Conservation (phyloP, 2,329 filamentous ascomycete genomes). For the Fusarium proliferatum region DNA sequence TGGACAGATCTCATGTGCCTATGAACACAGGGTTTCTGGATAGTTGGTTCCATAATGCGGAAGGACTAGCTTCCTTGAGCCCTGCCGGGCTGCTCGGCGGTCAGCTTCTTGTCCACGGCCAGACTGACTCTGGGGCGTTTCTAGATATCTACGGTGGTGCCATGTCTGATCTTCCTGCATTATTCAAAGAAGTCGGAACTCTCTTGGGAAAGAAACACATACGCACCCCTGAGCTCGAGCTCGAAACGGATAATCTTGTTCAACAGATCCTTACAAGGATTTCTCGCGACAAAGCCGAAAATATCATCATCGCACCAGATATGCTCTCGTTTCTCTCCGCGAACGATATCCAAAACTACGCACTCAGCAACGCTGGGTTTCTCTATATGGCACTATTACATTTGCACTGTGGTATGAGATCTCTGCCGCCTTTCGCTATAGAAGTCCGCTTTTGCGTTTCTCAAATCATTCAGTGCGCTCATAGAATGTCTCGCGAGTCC, state of each 20-base stretch:
- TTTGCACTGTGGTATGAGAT: slow-evolving; percentile 9
- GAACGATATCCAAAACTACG: slow-evolving; percentile 24
- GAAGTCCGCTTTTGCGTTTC: slow-evolving; percentile 13
- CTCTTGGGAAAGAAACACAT: background rate
- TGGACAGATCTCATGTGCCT: background rate
- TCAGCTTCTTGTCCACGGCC: background rate
- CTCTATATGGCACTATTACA: slow-evolving; percentile 29
- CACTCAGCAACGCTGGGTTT: slow-evolving; percentile 26
- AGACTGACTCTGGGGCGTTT: background rate
- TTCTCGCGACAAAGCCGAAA: background rate
- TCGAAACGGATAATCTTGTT: background rate
- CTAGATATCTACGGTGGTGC: slow-evolving; percentile 29
- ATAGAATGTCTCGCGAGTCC: slow-evolving; percentile 5
- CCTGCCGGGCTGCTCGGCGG: background rate
- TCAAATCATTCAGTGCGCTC: slow-evolving; percentile 16
- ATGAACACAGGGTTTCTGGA: slow-evolving; percentile 2
- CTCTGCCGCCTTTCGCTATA: background rate
- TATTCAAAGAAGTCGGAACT: slow-evolving; percentile 20
- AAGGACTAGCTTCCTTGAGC: slow-evolving; percentile 26
- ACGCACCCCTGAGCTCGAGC: background rate
- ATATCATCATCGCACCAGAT: background rate
- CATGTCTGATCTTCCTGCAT: slow-evolving; percentile 28
- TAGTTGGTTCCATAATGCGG: slow-evolving; percentile 35
- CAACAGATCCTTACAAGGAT: slow-evolving; percentile 9
- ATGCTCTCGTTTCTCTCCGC: slow-evolving; percentile 1